Evolutionary conservation across 768 basidiomycete genomes (phyloP).

Genomic region (Boletus rubescentipes): DNA sequence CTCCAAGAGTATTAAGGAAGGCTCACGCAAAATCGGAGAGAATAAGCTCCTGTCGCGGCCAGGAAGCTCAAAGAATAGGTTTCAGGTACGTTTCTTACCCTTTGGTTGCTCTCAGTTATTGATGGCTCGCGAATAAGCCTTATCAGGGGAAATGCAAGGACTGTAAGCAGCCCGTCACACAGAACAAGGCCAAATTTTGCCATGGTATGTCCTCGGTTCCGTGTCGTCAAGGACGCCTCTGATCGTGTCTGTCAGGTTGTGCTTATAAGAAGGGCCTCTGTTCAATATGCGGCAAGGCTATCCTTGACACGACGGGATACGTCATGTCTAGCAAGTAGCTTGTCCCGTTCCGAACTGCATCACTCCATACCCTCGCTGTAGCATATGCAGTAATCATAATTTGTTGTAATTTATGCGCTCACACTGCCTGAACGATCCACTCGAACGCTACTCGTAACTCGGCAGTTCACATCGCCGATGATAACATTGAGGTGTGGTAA

Average conservation of each 20-base stretch:
- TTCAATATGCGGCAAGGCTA: slow-evolving; percentile 84
- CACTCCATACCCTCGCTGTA: slow-evolving; percentile 27
- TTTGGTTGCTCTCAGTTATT: slow-evolving; percentile 4
- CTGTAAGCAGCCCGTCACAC: slow-evolving; percentile 79
- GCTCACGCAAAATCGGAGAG: slow-evolving; percentile 78
- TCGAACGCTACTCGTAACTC: no score
- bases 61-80: slow-evolving; percentile 72
- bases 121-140: slow-evolving; percentile 47
- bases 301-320: slow-evolving; percentile 81
- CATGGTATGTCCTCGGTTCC: slow-evolving; percentile 55
- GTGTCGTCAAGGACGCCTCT: slow-evolving; percentile 1
- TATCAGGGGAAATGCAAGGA: slow-evolving; percentile 88
- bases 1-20: slow-evolving; percentile 73
- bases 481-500: not conserved
- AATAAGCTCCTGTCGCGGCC: slow-evolving; percentile 77
- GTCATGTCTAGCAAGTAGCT: slow-evolving; percentile 79
- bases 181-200: slow-evolving; percentile 87
- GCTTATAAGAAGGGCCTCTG: slow-evolving; percentile 87
- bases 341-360: not conserved
- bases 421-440: no score
- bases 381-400: slow-evolving; percentile 3
- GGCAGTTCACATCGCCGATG: not conserved
- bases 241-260: slow-evolving; percentile 53
- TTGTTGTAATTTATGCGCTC: slow-evolving; percentile 11
- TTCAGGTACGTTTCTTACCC: slow-evolving; percentile 52